These are phyloP conservation scores for Fusarium coffeatum DNA, from an alignment of 2,329 filamentous ascomycete species.

Conservation along the genomic window DNA sequence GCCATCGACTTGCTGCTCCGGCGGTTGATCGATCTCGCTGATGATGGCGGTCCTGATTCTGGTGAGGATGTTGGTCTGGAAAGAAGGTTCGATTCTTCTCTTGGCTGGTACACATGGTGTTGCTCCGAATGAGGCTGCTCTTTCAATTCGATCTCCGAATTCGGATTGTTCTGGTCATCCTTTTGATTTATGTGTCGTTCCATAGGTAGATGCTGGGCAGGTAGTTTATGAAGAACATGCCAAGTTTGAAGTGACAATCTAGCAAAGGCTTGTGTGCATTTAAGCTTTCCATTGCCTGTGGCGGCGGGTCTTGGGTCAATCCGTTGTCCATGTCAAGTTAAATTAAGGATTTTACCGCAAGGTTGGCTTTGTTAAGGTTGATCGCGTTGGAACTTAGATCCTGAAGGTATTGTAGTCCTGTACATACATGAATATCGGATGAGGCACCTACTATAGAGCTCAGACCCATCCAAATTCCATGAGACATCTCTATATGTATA, in stretches of 20 bases:
- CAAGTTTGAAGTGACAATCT: background rate
- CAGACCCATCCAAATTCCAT: background rate
- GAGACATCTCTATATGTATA: background rate
- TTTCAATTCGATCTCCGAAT: conserved; percentile 8
- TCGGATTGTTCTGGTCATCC: background rate
- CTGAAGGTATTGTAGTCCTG: background rate
- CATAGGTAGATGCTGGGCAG: background rate
- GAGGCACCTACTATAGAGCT: background rate
- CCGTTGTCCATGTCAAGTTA: background rate
- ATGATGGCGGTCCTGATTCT: background rate
- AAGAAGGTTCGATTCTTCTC: conserved; percentile 22
- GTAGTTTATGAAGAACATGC: background rate
- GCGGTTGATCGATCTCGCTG: background rate
- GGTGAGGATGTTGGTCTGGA: conserved; percentile 7
- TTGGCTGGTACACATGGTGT: background rate
- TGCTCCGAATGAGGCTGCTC: background rate
- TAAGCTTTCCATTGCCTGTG: conserved; percentile 23
- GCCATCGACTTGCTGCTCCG: background rate
- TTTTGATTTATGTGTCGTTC: background rate
- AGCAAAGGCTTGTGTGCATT: background rate
- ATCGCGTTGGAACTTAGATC: background rate
- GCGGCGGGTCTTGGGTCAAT: conserved; percentile 14
- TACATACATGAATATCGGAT: background rate
- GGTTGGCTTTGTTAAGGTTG: background rate
- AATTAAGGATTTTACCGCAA: conserved; percentile 2